Evolutionary conservation across 768 basidiomycete species (phyloP).

Genomic region (Agaricus sinodeliciosus): DNA sequence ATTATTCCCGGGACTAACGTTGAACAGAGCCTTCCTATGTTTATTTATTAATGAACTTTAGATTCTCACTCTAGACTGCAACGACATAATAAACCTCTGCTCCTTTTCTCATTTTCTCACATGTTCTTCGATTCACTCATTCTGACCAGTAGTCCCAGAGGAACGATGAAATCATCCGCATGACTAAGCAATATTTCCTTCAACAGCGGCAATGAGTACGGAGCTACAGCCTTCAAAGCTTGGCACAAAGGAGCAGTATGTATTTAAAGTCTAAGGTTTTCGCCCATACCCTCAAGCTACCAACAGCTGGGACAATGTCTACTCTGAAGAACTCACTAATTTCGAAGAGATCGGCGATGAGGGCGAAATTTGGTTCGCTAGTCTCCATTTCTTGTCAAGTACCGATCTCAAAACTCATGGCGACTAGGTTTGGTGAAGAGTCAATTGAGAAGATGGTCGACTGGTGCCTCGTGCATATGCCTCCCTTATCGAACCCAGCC

Average conservation of each 20-base stretch:
- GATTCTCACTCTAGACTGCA: conserved; percentile 7
- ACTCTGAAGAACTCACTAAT: conserved; percentile 61
- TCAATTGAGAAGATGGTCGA: conserved; percentile 74
- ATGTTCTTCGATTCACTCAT: no score
- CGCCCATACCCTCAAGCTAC: conserved; percentile 1
- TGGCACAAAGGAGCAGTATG: conserved; percentile 77
- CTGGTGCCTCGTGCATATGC: conserved; percentile 55
- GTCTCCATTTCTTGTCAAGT: neutral
- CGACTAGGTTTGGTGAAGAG: conserved; percentile 70
- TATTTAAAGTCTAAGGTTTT: neutral
- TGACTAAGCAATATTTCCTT: conserved; percentile 24
- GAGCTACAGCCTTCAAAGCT: conserved; percentile 62
- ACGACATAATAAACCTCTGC: conserved; percentile 2
- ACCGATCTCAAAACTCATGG: neutral
- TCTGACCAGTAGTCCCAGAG: neutral
- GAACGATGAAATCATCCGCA: conserved; percentile 10
- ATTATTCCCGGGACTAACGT: neutral
- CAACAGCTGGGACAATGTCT: conserved; percentile 72
- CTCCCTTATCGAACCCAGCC: conserved; percentile 37
- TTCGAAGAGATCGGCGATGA: conserved; percentile 78
- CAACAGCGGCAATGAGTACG: conserved; percentile 21
- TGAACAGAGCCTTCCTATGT: neutral
- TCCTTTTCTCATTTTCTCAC: neutral
- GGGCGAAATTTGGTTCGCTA: conserved; percentile 73
- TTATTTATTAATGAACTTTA: conserved; percentile 6